phyloP scores from a whole-genome alignment of 768 basidiomycete genomes.

The Lentinula sp. region DNA sequence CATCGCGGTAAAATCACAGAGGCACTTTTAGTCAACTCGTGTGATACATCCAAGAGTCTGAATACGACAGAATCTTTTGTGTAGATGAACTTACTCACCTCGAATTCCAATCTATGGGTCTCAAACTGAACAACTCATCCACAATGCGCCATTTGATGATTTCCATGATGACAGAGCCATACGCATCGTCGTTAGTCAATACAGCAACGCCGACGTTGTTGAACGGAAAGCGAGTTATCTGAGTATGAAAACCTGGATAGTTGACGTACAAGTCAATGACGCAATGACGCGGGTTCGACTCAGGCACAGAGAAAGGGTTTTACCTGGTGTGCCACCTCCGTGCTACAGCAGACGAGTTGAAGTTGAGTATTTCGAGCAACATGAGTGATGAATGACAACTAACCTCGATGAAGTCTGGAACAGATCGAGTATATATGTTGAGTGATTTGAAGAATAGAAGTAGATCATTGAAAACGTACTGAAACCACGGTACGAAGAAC shows the following conservation, averaged over 20 bases:
- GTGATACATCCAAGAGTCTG: no score
- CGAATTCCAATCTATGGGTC: constrained; percentile 14
- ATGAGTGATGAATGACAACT: background rate
- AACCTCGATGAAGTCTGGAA: background rate
- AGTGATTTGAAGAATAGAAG: background rate
- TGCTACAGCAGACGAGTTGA: background rate
- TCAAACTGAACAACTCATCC: constrained; percentile 15
- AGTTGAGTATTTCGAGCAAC: no score
- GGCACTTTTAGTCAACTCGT: no score
- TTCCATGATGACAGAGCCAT: constrained; percentile 8
- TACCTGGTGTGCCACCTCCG: background rate
- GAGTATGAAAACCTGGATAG: constrained; percentile 13
- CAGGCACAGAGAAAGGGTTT: background rate
- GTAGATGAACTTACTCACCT: background rate
- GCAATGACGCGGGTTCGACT: no score
- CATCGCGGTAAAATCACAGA: no score
- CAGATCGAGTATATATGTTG: no score
- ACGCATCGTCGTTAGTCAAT: constrained; percentile 14
- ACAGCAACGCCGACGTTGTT: constrained; percentile 16
- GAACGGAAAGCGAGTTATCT: constrained; percentile 13
- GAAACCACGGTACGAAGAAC: constrained; percentile 19
- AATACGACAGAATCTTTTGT: no score
- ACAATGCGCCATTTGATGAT: constrained; percentile 16
- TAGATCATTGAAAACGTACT: constrained; percentile 9
- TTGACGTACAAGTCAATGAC: no score